Base-by-base conservation (phyloP, 306 rosid species). In the Fragaria nilgerrensis region DNA sequence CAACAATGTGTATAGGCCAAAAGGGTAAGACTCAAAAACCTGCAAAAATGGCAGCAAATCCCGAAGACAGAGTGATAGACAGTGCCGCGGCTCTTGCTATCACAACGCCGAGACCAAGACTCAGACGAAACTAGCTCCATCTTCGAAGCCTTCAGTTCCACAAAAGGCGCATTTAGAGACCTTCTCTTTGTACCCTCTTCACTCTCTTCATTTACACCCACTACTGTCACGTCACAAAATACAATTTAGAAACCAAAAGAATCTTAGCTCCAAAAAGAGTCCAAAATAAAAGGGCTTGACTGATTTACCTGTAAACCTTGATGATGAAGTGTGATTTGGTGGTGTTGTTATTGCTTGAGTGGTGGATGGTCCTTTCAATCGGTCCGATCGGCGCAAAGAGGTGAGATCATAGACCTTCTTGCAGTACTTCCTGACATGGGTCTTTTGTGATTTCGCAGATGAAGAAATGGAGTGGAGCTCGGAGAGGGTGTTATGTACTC, bases 1-100 rank as follows among this genome's bases (percentile, higher is more conserved):
- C 5, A 32, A 43, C 59, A 72, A 58, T 6, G 41, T 3, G 20
- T 32, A 63, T 15, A 65, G 53, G 55, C 8, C 50, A 36, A 76
- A 76, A 20, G 1, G 61, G 5, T 6, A 19, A 75, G 75, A 6
- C 43, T 67, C 10, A 44, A 63, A 63, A 71, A 92, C 97, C 95
- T 90, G 91, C 95, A 92, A 64, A 88, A 88, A 73, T 92, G 97
- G 86, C 93, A 92, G 82, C 91, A 83, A 77, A 92, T 87, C 66
- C 97, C 90, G 55, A 86, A 77, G 56, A 83, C 69, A 11, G 91
- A 75, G 75, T 92, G 83, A 77, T 88, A 88, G 53, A 90, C 79
- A 80, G 87, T 89, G 73, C 95, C 90, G 53, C 91, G 88, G 43
- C 89, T 94, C 70, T 83, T 92, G 81, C 93, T 88, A 37, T 79